Evolutionary conservation across 495 filamentous ascomycete genomes (phyloP), one percentile per base, ranked within the genome.

Genomic region (Neurospora sp.): DNA sequence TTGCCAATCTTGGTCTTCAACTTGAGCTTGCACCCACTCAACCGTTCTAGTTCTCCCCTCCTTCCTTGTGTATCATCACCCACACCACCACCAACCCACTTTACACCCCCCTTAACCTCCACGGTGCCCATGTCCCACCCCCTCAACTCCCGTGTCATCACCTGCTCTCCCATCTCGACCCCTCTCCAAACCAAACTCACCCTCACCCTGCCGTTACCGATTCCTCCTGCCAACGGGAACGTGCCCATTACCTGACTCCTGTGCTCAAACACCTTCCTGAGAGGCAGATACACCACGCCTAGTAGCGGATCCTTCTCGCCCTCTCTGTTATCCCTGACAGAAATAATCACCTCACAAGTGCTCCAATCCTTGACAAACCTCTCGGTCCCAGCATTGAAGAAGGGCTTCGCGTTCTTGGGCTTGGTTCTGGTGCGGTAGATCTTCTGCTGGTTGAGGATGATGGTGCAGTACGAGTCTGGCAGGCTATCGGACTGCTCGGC

Each of bases 341-440:
- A 82, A 9, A 93, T 73, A 68, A 91, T 87, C 53, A 92, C 80
- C 75, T 91, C 89, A 22, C 88, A 83, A n/a, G 81, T 85, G 16
- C 80, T 81, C 86, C 88, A 92, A 77, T 93, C 88, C n/a, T 87
- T 83, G 44, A 93, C 83, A 59, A 92, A 90, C 3, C 89, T 84
- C 75, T 93, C 91, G 0, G 87, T 90, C n/a, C 89, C 89, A 1
- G 91, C 91, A 74, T 93, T 93, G 84, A 92, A 93, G 78, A 93
- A 93, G 1, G 91, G 91, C 72, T 90, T 91, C 1, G 88, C 85
- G 71, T 90, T 92, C 82, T 92, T 92, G 5, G 91, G 91, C 76
- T 93, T 93, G 7, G 91, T 91, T 12, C 91, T 81, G 0, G 91
- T 91, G 71, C 84, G 87, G 78, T 90, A 93, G 38, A 92, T 84